phyloP scores from a whole-genome alignment of 148 eudicot species.

The Vaccinium vitisidaea region DNA sequence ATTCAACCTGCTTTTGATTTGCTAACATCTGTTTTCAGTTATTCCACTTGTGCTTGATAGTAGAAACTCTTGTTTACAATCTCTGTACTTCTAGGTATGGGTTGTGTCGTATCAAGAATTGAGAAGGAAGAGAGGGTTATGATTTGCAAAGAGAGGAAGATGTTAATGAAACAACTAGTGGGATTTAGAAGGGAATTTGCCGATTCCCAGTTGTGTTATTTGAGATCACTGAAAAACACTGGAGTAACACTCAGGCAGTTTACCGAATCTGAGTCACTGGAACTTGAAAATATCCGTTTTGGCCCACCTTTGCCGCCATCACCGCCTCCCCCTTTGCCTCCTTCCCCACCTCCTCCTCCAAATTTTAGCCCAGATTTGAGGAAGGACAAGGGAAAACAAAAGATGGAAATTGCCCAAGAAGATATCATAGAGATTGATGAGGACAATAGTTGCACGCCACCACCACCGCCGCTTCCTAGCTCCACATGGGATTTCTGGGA shows the following conservation, averaged over 20 bases:
- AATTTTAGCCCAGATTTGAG: slow-evolving; percentile 61
- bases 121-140: slow-evolving; percentile 67
- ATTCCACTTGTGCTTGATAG: not conserved
- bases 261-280: slow-evolving; percentile 65
- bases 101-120: slow-evolving; percentile 65
- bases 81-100: slow-evolving; percentile 40
- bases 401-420: slow-evolving; percentile 33
- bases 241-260: slow-evolving; percentile 80
- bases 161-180: slow-evolving; percentile 60
- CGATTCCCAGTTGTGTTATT: slow-evolving; percentile 59
- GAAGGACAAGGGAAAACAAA: slow-evolving; percentile 23
- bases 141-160: slow-evolving; percentile 66
- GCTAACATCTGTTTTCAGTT: not conserved
- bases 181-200: slow-evolving; percentile 63
- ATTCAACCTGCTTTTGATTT: slow-evolving; percentile 6
- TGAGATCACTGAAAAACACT: slow-evolving; percentile 67
- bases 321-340: slow-evolving; percentile 71
- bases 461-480: slow-evolving; percentile 49
- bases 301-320: slow-evolving; percentile 44
- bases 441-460: slow-evolving; percentile 42
- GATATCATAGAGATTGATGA: slow-evolving; percentile 48
- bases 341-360: slow-evolving; percentile 86
- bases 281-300: slow-evolving; percentile 43
- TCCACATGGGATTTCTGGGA: slow-evolving; percentile 52
- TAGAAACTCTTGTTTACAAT: not conserved